These are phyloP conservation scores for Globisporangium heterothallicum DNA, from an alignment of 352 stramenopile genomes.

Conservation along the genomic window DNA sequence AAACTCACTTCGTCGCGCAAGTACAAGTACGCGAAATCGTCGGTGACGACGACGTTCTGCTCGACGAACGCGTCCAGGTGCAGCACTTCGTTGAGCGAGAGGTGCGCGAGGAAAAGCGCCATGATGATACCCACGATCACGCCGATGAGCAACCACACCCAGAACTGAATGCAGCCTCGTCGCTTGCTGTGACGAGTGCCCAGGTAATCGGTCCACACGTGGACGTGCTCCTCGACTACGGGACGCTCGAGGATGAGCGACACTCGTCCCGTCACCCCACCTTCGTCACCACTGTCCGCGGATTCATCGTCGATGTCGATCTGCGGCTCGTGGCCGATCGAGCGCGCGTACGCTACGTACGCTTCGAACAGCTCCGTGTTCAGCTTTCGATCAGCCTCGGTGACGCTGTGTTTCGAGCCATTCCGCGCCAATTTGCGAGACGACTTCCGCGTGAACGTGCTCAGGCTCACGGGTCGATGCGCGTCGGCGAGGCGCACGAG, in stretches of 20 bases:
- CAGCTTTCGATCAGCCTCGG: conserved; percentile 85
- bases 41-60: conserved; percentile 36
- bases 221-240: conserved; percentile 23
- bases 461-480: conserved; percentile 40
- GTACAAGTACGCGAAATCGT: conserved; percentile 55
- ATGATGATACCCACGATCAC: conserved; percentile 26
- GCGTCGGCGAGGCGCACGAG: conserved; percentile 58
- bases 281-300: conserved; percentile 40
- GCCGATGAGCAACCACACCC: conserved; percentile 29
- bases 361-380: conserved; percentile 94
- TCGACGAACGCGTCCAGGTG: conserved; percentile 58
- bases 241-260: conserved; percentile 40
- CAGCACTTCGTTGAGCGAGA: conserved; percentile 52
- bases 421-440: conserved; percentile 14
- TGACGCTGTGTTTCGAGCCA: conserved; percentile 44
- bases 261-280: conserved; percentile 10
- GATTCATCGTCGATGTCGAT: conserved; percentile 83
- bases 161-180: conserved; percentile 34
- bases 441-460: conserved; percentile 34
- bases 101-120: conserved; percentile 20
- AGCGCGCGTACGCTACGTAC: conserved; percentile 91
- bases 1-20: conserved; percentile 62
- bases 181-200: conserved; percentile 38
- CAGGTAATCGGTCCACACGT: conserved; percentile 43
- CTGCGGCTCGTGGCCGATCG: conserved; percentile 73